These are phyloP conservation scores for Geotrichum reessii DNA, from an alignment of 1,139 yeast species.

Conservation along the genomic window DNA sequence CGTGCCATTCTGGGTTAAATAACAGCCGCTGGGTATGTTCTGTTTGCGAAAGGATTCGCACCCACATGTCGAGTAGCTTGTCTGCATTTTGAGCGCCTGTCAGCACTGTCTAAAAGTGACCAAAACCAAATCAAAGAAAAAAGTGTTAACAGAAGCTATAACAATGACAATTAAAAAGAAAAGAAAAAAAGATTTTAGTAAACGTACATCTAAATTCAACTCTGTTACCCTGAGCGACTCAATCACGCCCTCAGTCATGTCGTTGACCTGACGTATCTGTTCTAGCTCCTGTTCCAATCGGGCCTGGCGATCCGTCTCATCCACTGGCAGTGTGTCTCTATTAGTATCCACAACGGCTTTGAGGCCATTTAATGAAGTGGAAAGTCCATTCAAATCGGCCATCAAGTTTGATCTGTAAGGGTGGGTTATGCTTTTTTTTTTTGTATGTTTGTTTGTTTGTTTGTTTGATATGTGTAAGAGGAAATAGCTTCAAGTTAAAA, in stretches of 20 bases:
- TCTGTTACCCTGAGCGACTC: conserved; percentile 26
- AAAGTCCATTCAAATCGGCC: conserved; percentile 11
- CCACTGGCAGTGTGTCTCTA: neutral
- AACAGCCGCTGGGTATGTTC: conserved; percentile 35
- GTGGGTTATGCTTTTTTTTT: no score
- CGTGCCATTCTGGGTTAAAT: conserved; percentile 33
- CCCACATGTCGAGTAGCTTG: conserved; percentile 33
- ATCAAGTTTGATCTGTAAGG: no score
- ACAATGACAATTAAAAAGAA: neutral
- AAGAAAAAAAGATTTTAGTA: neutral
- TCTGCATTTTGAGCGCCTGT: conserved; percentile 32
- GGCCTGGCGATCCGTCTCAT: conserved; percentile 23
- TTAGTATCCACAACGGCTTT: neutral
- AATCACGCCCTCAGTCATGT: conserved; percentile 26
- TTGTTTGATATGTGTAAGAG: no score
- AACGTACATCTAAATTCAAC: conserved; percentile 22
- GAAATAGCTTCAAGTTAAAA: no score
- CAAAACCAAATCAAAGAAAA: neutral
- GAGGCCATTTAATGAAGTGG: conserved; percentile 11
- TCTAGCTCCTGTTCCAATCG: conserved; percentile 26
- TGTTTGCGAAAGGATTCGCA: conserved; percentile 34
- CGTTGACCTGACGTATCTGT: conserved; percentile 27
- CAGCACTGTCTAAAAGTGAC: conserved; percentile 21
- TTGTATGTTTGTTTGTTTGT: no score
- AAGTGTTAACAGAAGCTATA: conserved; percentile 1